Base-by-base conservation (phyloP, 768 basidiomycete genomes). In the Naematelia encephala region DNA sequence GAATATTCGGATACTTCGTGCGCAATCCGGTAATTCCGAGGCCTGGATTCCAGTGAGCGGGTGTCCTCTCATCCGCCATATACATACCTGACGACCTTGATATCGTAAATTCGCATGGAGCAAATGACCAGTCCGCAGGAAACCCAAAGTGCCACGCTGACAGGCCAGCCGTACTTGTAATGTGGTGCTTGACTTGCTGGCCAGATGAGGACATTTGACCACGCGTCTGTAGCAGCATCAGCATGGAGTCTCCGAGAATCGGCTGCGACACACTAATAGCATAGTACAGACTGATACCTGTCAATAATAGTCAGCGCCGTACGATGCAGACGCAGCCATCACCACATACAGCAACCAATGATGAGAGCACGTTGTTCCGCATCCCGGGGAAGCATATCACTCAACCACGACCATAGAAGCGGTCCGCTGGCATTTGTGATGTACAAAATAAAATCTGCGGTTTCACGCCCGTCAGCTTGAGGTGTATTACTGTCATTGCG, bases 311-410 rank as follows among this genome's bases (percentile, higher is more conserved):
- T 39, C 34, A 39, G 34, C 34, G 16, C 34, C 16, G 34, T 39
- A 39, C 8, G 34, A 16, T 16, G 34, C 34, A 39, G 16, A 39
- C 8, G 34, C 8, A 39, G 34, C 34, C 34, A 39, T 39, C 34
- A 39, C 34, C 34, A 39, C 34, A 39, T 72, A 21, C 60, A 58
- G 57, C 64, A 60, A 30, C 69, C 70, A 23, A 75, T 47, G 49
- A 70, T 68, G 63, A 75, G 67, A 8, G 73, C 68, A 50, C 73
- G 57, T 25, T 63, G 64, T 29, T 75, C 73, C 11, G 70, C 67
- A 51, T 75, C 70, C 46, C 68, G 67, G 13, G 73, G 73, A 27
- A 61, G 61, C n/a, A 70, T 30, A 57, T 75, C 73, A 1, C 66
- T 68, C 47, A 72, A 45, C 73, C 73, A 75, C n/a, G 68, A 65